Percentiles rank a stretch among this genome's conserved stretches.
phyloP scores from a whole-genome alignment of 164 flowering plant species.

The Saururus chinensis region DNA sequence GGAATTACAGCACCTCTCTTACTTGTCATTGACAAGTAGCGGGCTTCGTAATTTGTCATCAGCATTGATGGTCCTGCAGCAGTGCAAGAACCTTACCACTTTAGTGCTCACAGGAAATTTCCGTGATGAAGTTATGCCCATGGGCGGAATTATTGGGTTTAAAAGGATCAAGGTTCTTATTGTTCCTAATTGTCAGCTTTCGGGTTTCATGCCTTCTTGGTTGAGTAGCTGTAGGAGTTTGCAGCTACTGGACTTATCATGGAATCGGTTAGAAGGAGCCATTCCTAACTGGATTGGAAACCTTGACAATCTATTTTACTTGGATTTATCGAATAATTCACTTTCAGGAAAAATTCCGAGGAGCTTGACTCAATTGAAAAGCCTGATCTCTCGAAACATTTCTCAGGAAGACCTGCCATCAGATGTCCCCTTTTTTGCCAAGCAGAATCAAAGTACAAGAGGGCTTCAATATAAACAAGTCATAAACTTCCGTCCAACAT shows the following conservation, averaged over 20 bases:
- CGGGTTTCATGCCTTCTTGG: constrained; percentile 61
- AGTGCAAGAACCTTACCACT: constrained; percentile 17
- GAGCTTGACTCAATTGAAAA: constrained; percentile 30
- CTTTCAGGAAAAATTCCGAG: constrained; percentile 63
- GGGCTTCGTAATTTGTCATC: constrained; percentile 12
- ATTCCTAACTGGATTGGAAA: constrained; percentile 70
- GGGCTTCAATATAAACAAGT: background rate
- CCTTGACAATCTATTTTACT: constrained; percentile 61
- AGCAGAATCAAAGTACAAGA: background rate
- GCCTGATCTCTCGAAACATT: constrained; percentile 14
- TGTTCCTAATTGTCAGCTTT: constrained; percentile 19
- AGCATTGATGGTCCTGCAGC: constrained; percentile 15
- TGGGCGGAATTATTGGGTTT: constrained; percentile 6
- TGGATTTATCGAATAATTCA: constrained; percentile 80
- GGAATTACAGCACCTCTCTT: constrained; percentile 12
- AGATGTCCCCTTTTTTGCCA: background rate
- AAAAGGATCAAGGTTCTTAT: constrained; percentile 5
- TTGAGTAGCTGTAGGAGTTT: constrained; percentile 36
- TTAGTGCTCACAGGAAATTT: constrained; percentile 16
- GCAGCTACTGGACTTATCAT: constrained; percentile 68
- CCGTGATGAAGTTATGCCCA: constrained; percentile 4
- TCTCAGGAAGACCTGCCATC: constrained; percentile 8
- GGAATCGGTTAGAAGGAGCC: constrained; percentile 55
- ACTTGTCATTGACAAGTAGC: constrained; percentile 15
- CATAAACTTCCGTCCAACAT: background rate